Conservation (phyloP, 768 basidiomycete species). For the Harrya chromipes region DNA sequence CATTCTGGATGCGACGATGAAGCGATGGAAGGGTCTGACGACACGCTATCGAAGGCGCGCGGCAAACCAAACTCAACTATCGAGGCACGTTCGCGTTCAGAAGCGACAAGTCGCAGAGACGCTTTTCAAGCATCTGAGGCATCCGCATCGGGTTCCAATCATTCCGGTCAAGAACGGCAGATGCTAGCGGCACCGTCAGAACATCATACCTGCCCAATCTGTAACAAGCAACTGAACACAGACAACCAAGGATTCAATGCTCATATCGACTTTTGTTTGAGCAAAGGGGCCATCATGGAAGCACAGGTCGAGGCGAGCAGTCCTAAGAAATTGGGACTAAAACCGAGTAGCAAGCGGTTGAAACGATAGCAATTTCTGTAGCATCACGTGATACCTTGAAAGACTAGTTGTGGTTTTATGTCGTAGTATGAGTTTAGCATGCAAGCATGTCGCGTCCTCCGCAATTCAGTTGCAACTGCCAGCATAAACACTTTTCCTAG, state of each 20-base stretch:
- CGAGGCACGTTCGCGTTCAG: not conserved
- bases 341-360: constrained; percentile 11
- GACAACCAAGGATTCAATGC: constrained; percentile 80
- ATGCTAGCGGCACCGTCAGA: not conserved
- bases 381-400: constrained; percentile 18
- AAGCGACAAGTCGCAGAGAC: not conserved
- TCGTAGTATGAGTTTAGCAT: constrained; percentile 17
- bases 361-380: constrained; percentile 9
- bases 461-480: constrained; percentile 4
- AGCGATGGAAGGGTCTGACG: constrained; percentile 6
- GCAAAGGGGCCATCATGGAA: constrained; percentile 69
- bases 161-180: constrained; percentile 14
- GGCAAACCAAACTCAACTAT: constrained; percentile 16
- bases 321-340: constrained; percentile 13
- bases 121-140: constrained; percentile 6
- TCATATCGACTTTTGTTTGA: constrained; percentile 90
- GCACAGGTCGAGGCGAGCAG: constrained; percentile 45
- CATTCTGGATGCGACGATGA: constrained; percentile 6
- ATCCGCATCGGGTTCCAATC: constrained; percentile 10
- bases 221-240: constrained; percentile 53
- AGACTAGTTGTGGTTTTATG: not conserved
- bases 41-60: not conserved
- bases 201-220: constrained; percentile 68
- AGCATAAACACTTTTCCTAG: not conserved
- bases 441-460: constrained; percentile 23